These are phyloP conservation scores for Tolypocladium inflatum DNA, from an alignment of 2,329 filamentous ascomycete genomes.

Conservation along the genomic window DNA sequence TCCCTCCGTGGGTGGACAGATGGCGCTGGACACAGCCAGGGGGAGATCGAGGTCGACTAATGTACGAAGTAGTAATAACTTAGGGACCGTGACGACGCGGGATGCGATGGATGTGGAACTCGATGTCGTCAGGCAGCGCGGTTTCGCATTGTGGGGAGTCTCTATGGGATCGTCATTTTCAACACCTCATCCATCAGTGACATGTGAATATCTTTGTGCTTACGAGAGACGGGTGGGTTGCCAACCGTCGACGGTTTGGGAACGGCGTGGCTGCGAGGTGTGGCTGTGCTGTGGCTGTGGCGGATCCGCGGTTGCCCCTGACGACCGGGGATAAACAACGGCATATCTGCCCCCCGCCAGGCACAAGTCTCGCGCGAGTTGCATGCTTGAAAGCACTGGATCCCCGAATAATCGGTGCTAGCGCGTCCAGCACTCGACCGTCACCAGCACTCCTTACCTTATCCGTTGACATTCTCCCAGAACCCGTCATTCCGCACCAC, in stretches of 20 bases:
- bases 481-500: no score
- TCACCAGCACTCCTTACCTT: not conserved
- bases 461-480: not conserved
- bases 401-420: not conserved
- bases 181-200: not conserved
- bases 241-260: not conserved
- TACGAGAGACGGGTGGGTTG: not conserved
- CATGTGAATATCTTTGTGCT: not conserved
- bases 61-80: no score
- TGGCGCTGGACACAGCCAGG: not conserved
- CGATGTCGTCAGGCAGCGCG: not conserved
- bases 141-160: not conserved
- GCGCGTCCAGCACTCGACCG: not conserved
- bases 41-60: not conserved
- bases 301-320: slow-evolving; percentile 1
- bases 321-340: slow-evolving; percentile 7
- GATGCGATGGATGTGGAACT: not conserved
- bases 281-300: not conserved
- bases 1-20: not conserved
- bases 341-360: not conserved
- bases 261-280: not conserved
- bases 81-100: not conserved
- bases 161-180: not conserved
- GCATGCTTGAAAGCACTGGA: not conserved
- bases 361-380: not conserved